Base-by-base conservation (phyloP, 176 grass and related monocot genomes). In the Urochloa ruziziensis region DNA sequence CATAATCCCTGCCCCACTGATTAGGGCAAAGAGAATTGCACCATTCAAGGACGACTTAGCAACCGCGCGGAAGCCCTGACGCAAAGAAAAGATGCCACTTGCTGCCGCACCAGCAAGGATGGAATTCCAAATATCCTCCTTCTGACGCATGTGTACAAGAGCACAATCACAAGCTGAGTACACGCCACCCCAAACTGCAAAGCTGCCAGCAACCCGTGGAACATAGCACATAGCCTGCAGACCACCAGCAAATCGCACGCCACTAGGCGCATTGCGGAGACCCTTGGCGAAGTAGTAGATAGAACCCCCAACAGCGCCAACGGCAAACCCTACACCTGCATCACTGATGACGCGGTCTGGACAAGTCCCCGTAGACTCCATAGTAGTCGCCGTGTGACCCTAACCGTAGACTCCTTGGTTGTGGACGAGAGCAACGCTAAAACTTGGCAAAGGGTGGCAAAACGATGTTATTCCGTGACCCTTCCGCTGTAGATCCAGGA, bases 91-190 rank as follows among this genome's bases (percentile, higher is more conserved):
- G 36, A 91, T 82, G 5, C 88, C 91, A 12, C 83, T 14, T 36
- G 86, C 77, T 9, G 75, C 86, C 1, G 82, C 66, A 43, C 79
- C 83, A 27, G 83, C 75, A 54, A 94, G 11, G 17, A 89, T 89
- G 15, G 73, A 67, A 66, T 89, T 94, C 86, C 78, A 91, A 6
- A 73, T 79, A 21, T 91, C 83, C 79, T 94, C 86, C 77, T 91
- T 84, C 69, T 89, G 63, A 58, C 46, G 62, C 10, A 58, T 54
- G 29, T 53, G 80, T 37, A 68, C 35, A 0, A 80, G 10, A 27
- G 89, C 65, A 23, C 86, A 91, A 57, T 89, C 83, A 67, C 83
- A 87, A 5, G 69, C 7, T 43, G 76, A 74, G 67, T 44, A 94
- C 60, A 91, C 73, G 21, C 24, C 61, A 2, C 39, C 4, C 86